A percentile compares a stretch with the other conserved stretches of the same genome.
Conservation (phyloP, 2,329 filamentous ascomycete species). For the Microsporum canis region DNA sequence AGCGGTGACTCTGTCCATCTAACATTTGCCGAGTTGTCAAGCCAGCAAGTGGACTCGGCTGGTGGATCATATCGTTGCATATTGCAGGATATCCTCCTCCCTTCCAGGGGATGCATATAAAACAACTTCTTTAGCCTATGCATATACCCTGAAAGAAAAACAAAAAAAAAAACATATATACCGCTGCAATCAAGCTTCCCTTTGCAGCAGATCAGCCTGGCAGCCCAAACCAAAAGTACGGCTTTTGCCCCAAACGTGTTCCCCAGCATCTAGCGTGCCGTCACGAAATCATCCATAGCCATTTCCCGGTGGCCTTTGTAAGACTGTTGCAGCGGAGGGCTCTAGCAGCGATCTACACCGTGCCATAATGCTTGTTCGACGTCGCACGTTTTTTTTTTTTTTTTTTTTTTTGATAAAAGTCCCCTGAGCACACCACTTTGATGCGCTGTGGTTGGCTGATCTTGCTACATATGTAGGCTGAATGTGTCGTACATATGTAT, state of each 20-base stretch:
- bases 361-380: not conserved
- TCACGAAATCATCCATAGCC: not conserved
- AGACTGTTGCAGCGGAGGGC: not conserved
- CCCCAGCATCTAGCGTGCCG: not conserved
- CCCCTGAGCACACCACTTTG: not conserved
- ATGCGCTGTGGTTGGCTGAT: not conserved
- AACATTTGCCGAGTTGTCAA: not conserved
- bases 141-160: not conserved
- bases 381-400: not conserved
- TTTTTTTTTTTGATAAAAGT: not conserved
- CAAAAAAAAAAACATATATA: not conserved
- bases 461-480: not conserved
- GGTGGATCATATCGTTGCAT: not conserved
- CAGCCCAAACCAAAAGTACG: not conserved
- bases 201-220: not conserved
- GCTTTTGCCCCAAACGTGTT: not conserved
- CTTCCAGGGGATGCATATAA: not conserved
- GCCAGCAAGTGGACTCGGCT: not conserved
- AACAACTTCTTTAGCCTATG: not conserved
- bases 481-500: not conserved
- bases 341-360: not conserved
- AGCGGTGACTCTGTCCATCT: not conserved
- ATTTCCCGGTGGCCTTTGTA: not conserved
- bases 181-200: not conserved
- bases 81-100: not conserved